Evolutionary conservation across 768 basidiomycete genomes (phyloP).

Genomic region (Russula earlei): DNA sequence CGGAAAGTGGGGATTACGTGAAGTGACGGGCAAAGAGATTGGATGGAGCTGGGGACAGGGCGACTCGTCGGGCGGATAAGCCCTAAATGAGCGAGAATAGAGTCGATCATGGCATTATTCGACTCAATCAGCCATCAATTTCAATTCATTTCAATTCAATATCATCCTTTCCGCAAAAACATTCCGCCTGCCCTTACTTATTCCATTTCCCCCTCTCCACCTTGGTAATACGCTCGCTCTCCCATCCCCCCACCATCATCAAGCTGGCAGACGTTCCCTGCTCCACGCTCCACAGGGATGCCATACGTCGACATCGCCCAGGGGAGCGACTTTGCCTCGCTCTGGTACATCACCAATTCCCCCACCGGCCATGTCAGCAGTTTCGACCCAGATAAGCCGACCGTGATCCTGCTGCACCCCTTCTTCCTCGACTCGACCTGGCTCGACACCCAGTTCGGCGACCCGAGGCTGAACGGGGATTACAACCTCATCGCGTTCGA

Average conservation of each 20-base stretch:
- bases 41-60: conserved; percentile 8
- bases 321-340: conserved; percentile 19
- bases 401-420: conserved; percentile 24
- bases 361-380: conserved; percentile 20
- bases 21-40: background rate
- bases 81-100: background rate
- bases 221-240: background rate
- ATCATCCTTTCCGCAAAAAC: no score
- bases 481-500: conserved; percentile 27
- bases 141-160: no score
- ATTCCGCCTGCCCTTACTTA: background rate
- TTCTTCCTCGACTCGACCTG: conserved; percentile 24
- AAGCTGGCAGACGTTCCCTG: background rate
- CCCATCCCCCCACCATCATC: background rate
- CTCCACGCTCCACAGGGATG: conserved; percentile 4
- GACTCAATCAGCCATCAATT: no score
- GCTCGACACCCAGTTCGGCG: conserved; percentile 22
- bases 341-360: conserved; percentile 26
- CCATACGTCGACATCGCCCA: conserved; percentile 21
- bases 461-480: conserved; percentile 21
- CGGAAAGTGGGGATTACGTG: conserved; percentile 16
- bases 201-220: background rate
- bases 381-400: conserved; percentile 23
- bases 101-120: background rate
- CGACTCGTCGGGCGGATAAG: background rate